Percentiles rank a stretch among this genome's conserved stretches.
Evolutionary conservation across 1,284 basidiomycete genomes (phyloP).

Genomic region (Taiwanofungus camphoratus): DNA sequence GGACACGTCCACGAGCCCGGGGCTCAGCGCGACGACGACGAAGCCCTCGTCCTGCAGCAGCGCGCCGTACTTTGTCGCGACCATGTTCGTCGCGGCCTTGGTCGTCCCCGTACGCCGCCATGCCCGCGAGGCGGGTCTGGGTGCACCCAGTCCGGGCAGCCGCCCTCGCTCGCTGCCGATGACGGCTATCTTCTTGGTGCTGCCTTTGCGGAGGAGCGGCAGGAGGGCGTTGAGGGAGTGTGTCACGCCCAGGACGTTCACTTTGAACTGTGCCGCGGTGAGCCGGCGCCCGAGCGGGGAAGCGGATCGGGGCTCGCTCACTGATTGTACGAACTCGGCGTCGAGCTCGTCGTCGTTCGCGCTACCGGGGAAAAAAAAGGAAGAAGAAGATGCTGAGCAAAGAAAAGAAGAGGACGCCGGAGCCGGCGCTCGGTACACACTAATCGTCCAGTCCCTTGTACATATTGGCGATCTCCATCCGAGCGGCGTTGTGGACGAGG

Average conservation of each 20-base stretch:
- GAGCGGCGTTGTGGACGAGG: conserved; percentile 28
- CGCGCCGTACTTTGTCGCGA: conserved; percentile 33
- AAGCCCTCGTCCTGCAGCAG: conserved; percentile 31
- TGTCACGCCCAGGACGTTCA: conserved; percentile 34
- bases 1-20: conserved; percentile 29
- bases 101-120: conserved; percentile 30
- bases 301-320: not conserved
- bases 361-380: not conserved
- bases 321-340: conserved; percentile 11
- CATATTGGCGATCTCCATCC: conserved; percentile 4
- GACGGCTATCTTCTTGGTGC: conserved; percentile 32
- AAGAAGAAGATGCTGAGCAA: not conserved
- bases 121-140: conserved; percentile 5
- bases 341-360: conserved; percentile 13
- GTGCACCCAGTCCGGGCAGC: conserved; percentile 21
- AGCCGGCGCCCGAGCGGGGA: not conserved
- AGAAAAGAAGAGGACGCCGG: too few relatives aligned
- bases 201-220: conserved; percentile 32
- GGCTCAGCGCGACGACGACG: conserved; percentile 30
- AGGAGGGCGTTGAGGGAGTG: conserved; percentile 32
- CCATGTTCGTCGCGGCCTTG: conserved; percentile 36
- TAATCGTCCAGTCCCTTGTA: conserved; percentile 9
- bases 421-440: too few relatives aligned
- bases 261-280: conserved; percentile 20
- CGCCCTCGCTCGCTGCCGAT: conserved; percentile 30